These are phyloP conservation scores for Ilex asprella DNA, from an alignment of 257 asterid species.

Conservation along the genomic window DNA sequence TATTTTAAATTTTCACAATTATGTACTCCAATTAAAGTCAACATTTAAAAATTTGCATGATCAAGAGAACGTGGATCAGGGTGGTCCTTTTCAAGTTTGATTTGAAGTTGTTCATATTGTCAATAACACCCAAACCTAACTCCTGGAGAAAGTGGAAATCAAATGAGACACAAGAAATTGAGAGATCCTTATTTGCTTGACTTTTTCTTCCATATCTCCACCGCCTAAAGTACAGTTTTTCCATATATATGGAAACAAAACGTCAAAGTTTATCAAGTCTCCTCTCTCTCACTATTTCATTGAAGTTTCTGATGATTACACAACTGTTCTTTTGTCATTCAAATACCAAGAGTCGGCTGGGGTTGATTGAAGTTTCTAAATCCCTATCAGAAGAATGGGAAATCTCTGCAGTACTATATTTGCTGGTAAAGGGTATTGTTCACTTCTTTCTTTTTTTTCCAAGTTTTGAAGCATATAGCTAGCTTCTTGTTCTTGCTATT, in stretches of 20 bases:
- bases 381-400: not conserved
- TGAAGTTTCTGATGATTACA: not conserved
- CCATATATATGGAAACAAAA: not conserved
- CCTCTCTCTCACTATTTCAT: not conserved
- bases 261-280: not conserved
- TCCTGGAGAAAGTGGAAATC: slow-evolving; percentile 13
- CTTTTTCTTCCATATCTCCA: slow-evolving; percentile 9
- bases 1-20: too few species aligned
- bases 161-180: slow-evolving; percentile 6
- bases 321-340: not conserved
- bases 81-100: slow-evolving; percentile 14
- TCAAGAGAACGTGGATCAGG: not conserved
- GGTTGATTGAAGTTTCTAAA: not conserved
- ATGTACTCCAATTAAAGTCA: too few species aligned
- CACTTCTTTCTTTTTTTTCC: not conserved
- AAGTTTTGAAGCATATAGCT: too few species aligned
- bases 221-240: slow-evolving; percentile 10
- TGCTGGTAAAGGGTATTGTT: not conserved
- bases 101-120: slow-evolving; percentile 1
- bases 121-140: slow-evolving; percentile 24
- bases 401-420: not conserved
- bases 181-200: slow-evolving; percentile 11
- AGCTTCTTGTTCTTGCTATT: not conserved
- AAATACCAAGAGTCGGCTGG: not conserved
- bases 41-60: too few species aligned